A percentile compares a stretch with the other conserved stretches of the same genome.
These are phyloP conservation scores for Aureoboletus auriporus DNA, from an alignment of 768 basidiomycete genomes.

Conservation along the genomic window DNA sequence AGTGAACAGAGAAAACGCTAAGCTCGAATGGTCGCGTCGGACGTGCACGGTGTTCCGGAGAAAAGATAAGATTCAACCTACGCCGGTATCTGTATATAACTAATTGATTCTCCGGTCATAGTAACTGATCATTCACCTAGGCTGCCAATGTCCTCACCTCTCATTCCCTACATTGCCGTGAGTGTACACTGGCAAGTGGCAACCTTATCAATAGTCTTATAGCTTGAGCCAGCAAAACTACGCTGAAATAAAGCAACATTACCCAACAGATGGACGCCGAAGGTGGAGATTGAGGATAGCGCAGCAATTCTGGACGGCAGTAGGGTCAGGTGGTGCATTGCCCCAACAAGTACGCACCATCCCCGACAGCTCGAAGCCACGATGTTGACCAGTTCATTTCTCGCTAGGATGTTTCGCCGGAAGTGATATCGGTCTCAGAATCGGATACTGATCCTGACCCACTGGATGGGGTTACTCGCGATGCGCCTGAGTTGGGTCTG, in stretches of 20 bases:
- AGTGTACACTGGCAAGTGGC: background rate
- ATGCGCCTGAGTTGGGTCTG: slow-evolving; percentile 52
- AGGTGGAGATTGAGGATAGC: slow-evolving; percentile 51
- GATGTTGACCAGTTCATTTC: slow-evolving; percentile 2
- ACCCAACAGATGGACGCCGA: slow-evolving; percentile 54
- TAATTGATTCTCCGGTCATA: too few relatives aligned
- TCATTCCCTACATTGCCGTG: slow-evolving; percentile 18
- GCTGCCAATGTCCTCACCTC: slow-evolving; percentile 17
- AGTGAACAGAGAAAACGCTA: too few relatives aligned
- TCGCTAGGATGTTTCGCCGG: slow-evolving; percentile 12
- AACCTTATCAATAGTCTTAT: slow-evolving; percentile 4
- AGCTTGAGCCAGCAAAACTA: slow-evolving; percentile 36
- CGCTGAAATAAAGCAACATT: slow-evolving; percentile 37
- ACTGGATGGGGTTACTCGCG: slow-evolving; percentile 42
- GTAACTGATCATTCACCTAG: background rate
- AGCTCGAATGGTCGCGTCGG: too few relatives aligned
- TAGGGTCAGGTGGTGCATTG: slow-evolving; percentile 14
- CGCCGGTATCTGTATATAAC: too few relatives aligned
- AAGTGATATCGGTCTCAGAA: slow-evolving; percentile 18
- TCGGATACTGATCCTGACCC: slow-evolving; percentile 48
- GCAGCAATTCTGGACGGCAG: slow-evolving; percentile 43
- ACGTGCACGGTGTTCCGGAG: too few relatives aligned
- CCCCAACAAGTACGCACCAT: background rate
- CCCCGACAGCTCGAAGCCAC: background rate
- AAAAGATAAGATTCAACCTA: too few relatives aligned